A percentile compares a stretch with the other conserved stretches of the same genome.
phyloP scores from a whole-genome alignment of 768 basidiomycete species.

The Roridomyces roridus region DNA sequence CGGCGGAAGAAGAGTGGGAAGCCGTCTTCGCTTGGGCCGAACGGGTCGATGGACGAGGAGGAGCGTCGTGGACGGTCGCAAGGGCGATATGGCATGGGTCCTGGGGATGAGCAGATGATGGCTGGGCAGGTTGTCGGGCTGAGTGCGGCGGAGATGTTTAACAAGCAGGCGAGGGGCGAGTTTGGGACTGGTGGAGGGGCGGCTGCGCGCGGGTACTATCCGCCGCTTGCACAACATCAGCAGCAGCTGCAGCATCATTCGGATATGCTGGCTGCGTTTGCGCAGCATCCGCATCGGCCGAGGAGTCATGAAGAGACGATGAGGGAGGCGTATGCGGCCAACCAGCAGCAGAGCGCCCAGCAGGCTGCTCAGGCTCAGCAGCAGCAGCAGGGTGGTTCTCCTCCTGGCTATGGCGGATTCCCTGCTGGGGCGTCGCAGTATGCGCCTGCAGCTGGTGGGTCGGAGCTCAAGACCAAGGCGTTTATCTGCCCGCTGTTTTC shows the following conservation, averaged over 20 bases:
- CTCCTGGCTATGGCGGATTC: no score
- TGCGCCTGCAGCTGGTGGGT: slow-evolving; percentile 7
- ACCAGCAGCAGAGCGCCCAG: slow-evolving; percentile 30
- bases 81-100: slow-evolving; percentile 16
- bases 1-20: slow-evolving; percentile 76
- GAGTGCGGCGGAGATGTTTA: slow-evolving; percentile 72
- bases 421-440: neutral
- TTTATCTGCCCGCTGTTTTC: slow-evolving; percentile 86
- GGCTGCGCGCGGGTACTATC: neutral
- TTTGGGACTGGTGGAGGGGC: slow-evolving; percentile 38
- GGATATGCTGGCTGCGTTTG: slow-evolving; percentile 35
- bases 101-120: slow-evolving; percentile 28
- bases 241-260: slow-evolving; percentile 33
- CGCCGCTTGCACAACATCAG: slow-evolving; percentile 11
- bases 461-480: slow-evolving; percentile 58
- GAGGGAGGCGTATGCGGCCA: slow-evolving; percentile 36
- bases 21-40: slow-evolving; percentile 28
- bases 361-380: slow-evolving; percentile 19
- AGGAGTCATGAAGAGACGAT: slow-evolving; percentile 41
- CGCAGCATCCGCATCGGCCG: slow-evolving; percentile 19
- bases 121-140: slow-evolving; percentile 30
- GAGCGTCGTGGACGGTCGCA: slow-evolving; percentile 30
- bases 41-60: slow-evolving; percentile 39
- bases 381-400: slow-evolving; percentile 9
- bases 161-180: slow-evolving; percentile 65